Conservation (phyloP, 208 protist species). For the Trypanosoma mega region DNA sequence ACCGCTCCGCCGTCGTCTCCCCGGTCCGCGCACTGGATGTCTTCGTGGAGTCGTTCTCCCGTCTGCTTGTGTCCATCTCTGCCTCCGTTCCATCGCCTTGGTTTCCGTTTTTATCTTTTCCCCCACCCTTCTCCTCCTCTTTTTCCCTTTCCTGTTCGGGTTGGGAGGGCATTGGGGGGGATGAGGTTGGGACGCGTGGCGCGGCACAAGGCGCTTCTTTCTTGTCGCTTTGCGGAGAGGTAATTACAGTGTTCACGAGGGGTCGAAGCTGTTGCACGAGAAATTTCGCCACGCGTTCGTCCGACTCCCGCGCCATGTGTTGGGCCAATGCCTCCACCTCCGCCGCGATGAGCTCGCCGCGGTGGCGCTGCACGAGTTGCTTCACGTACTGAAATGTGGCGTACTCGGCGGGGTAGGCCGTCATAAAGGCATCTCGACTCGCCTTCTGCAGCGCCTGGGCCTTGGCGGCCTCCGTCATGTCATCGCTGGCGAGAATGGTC, state of each 20-base stretch:
- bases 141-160: no score
- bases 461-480: constrained; percentile 4
- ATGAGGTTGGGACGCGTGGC: no score
- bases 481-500: constrained; percentile 22
- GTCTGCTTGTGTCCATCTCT: no score
- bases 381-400: constrained; percentile 22
- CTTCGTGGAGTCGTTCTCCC: no score
- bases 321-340: constrained; percentile 35
- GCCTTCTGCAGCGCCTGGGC: constrained; percentile 12
- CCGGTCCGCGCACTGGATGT: no score
- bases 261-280: constrained; percentile 23
- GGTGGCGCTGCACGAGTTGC: constrained; percentile 24
- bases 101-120: no score
- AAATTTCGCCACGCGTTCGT: constrained; percentile 17
- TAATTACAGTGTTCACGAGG: constrained; percentile 10
- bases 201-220: no score
- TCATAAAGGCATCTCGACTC: constrained; percentile 14
- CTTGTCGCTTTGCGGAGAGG: background rate
- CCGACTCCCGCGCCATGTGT: constrained; percentile 15
- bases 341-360: constrained; percentile 30
- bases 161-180: no score
- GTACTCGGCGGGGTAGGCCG: constrained; percentile 10
- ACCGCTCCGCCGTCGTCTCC: no score
- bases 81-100: no score
- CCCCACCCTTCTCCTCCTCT: no score